These are phyloP conservation scores for Paraconiothyrium brasiliense DNA, from an alignment of 2,329 filamentous ascomycete species.

Conservation along the genomic window DNA sequence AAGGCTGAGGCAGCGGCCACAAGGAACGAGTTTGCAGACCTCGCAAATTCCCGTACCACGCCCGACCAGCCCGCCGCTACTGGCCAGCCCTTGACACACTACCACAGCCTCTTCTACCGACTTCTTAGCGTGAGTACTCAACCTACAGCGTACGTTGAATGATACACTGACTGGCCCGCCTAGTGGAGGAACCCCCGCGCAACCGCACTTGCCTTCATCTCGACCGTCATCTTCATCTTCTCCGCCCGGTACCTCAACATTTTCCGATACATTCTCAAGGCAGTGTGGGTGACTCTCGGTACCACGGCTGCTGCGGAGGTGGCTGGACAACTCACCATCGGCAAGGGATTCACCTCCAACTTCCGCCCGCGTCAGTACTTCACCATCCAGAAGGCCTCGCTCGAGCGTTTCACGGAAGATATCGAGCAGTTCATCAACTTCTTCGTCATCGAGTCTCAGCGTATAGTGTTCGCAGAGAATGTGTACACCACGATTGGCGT, in stretches of 20 bases:
- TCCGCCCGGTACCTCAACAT: slow-evolving; percentile 70
- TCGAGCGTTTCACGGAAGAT: slow-evolving; percentile 69
- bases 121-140: slow-evolving; percentile 64
- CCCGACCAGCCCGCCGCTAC: slow-evolving; percentile 65
- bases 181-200: slow-evolving; percentile 73
- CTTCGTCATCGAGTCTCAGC: slow-evolving; percentile 74
- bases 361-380: slow-evolving; percentile 72
- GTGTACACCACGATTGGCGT: slow-evolving; percentile 68
- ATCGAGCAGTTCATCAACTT: slow-evolving; percentile 73
- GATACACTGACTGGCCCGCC: slow-evolving; percentile 22
- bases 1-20: slow-evolving; percentile 66
- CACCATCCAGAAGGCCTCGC: slow-evolving; percentile 70
- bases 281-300: slow-evolving; percentile 66
- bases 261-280: slow-evolving; percentile 69
- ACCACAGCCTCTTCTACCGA: slow-evolving; percentile 73
- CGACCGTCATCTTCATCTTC: slow-evolving; percentile 68
- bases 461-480: slow-evolving; percentile 73
- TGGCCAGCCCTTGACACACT: slow-evolving; percentile 71
- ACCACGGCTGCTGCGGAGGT: slow-evolving; percentile 67
- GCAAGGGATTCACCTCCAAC: slow-evolving; percentile 67
- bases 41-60: slow-evolving; percentile 63
- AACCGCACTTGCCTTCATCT: slow-evolving; percentile 68
- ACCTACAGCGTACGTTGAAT: not conserved
- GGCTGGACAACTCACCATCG: slow-evolving; percentile 64
- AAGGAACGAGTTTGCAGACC: slow-evolving; percentile 65